These are phyloP conservation scores for Croton laevigatus DNA, from an alignment of 441 rosid species.

Conservation along the genomic window DNA sequence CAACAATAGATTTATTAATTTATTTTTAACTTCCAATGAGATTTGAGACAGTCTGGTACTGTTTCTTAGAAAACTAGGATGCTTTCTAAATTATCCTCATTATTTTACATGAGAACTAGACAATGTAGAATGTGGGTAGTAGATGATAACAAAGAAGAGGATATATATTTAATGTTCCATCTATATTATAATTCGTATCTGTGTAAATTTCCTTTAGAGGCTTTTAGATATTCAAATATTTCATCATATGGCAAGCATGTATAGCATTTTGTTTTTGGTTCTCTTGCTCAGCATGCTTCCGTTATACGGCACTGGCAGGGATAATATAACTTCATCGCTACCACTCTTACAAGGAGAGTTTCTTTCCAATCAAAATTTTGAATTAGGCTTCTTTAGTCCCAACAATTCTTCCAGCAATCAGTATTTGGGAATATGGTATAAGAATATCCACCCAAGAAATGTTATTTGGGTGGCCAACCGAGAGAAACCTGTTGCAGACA, in stretches of 20 bases:
- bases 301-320: neutral
- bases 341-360: constrained; percentile 37
- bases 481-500: constrained; percentile 41
- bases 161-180: neutral
- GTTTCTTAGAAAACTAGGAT: neutral
- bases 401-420: constrained; percentile 23
- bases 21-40: neutral
- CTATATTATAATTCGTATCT: no score
- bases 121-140: neutral
- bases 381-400: constrained; percentile 59
- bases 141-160: neutral
- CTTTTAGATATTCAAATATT: neutral
- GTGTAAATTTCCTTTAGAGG: neutral
- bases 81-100: neutral
- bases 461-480: constrained; percentile 85
- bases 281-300: neutral
- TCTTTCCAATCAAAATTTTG: constrained; percentile 52
- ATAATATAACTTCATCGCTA: constrained; percentile 31
- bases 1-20: neutral
- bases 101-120: neutral
- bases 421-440: constrained; percentile 69
- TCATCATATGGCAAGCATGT: neutral
- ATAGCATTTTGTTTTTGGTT: neutral
- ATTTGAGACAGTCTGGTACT: neutral
- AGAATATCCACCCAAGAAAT: constrained; percentile 21